These are phyloP conservation scores for Solanum infundibuliforme DNA, from an alignment of 257 asterid species.

Conservation along the genomic window DNA sequence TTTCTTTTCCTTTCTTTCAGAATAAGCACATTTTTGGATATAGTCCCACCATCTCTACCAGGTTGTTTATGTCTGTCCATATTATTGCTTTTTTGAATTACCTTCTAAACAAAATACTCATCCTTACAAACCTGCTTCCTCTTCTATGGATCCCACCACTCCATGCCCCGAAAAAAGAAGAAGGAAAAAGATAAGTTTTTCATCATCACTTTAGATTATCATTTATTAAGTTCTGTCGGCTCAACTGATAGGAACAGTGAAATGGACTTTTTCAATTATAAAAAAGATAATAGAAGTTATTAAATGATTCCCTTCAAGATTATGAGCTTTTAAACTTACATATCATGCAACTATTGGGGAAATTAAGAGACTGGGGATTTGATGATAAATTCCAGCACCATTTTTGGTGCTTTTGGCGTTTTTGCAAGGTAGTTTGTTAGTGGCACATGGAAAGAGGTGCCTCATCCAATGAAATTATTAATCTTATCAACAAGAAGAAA, in stretches of 20 bases:
- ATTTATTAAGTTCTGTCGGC: background rate
- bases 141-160: background rate
- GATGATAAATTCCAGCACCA: background rate
- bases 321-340: background rate
- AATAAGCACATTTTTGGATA: background rate
- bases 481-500: conserved; percentile 1
- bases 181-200: background rate
- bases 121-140: background rate
- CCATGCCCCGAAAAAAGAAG: background rate
- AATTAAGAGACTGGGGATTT: background rate
- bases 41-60: background rate
- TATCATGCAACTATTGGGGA: background rate
- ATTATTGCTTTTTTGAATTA: background rate
- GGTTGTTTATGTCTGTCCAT: background rate
- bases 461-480: background rate
- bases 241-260: background rate
- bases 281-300: background rate
- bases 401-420: background rate
- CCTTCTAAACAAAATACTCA: background rate
- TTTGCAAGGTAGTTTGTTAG: background rate
- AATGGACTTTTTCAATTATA: background rate
- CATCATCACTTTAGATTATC: background rate
- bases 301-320: background rate
- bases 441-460: background rate
- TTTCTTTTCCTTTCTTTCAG: background rate